Base-by-base conservation (phyloP, 208 protist genomes). In the Wallacemonas sp. region DNA sequence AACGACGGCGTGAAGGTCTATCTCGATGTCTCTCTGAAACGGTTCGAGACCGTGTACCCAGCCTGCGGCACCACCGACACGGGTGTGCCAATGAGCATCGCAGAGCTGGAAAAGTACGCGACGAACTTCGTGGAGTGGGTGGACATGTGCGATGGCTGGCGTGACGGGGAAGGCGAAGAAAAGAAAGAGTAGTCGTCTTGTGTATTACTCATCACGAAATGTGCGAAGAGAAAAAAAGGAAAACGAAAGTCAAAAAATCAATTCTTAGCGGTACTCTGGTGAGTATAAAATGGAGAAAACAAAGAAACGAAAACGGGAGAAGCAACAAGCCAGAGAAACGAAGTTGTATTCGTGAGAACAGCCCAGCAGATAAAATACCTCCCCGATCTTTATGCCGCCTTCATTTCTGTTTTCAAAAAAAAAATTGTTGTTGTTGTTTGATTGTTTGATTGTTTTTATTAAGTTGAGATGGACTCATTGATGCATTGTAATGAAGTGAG, bases 81-180 rank as follows among this genome's bases (percentile, higher is more conserved):
- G 39, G 72, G 66, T 4, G 56, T 88, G 4, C 60, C 49, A 12
- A 21, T 91, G 41, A 77, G 55, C n/a, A 39, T 68, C 1, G 76
- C 75, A 1, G 85, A 91, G 62, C 70, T 91, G 49, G 82, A 86
- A 69, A 45, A 62, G 39, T 85, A 83, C 72, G 72, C 75, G 1
- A 59, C 69, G 21, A 76, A 81, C 47, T 77, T 83, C 71, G 73
- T 88, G 19, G 85, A 88, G 76, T 91, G 85, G 85, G 77, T 87
- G 12, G 77, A 91, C 61, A 51, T 91, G 12, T 82, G 80, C 47
- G 67, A 80, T 5, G 80, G 66, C 24, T 86, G 80, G 76, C 44
- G 56, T 28, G 33, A 66, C n/a, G 46, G 6, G 14, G 39, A 51
- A 8, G 26, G 33, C 9, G 55, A 26, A 19, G 42, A n/a, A 3